phyloP scores from a whole-genome alignment of 495 filamentous ascomycete genomes.

The Ramalina peruviana region DNA sequence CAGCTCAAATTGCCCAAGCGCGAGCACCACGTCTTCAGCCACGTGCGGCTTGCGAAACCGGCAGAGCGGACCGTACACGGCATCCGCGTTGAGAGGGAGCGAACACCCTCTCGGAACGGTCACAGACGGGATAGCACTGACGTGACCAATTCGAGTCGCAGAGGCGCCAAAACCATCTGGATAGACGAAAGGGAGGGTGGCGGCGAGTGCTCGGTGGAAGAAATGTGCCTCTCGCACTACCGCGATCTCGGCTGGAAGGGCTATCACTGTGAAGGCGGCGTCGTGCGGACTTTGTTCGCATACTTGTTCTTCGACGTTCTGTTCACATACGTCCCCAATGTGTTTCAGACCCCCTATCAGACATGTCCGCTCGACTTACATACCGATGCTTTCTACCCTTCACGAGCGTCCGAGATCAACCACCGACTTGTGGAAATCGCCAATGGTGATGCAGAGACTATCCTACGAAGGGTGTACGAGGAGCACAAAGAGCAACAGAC shows the following conservation, averaged over 20 bases:
- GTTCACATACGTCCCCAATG: conserved; percentile 87
- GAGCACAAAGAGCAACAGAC: conserved; percentile 53
- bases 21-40: conserved; percentile 83
- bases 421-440: conserved; percentile 70
- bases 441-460: conserved; percentile 53
- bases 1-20: conserved; percentile 69
- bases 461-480: conserved; percentile 53
- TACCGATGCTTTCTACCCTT: conserved; percentile 85
- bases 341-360: conserved; percentile 91
- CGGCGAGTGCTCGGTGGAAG: conserved; percentile 71
- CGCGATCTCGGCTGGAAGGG: conserved; percentile 79
- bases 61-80: conserved; percentile 62
- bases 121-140: conserved; percentile 20
- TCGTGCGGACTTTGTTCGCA: conserved; percentile 70
- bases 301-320: conserved; percentile 89
- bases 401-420: conserved; percentile 77
- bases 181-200: conserved; percentile 54
- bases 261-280: conserved; percentile 82
- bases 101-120: conserved; percentile 13
- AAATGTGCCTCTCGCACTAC: conserved; percentile 84
- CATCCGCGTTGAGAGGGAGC: conserved; percentile 53
- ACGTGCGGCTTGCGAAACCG: conserved; percentile 62
- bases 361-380: conserved; percentile 86
- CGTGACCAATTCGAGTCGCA: conserved; percentile 11
- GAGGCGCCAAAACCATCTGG: conserved; percentile 75